Base-by-base conservation (phyloP, 2,329 filamentous ascomycete species). In the Cladophialophora chaetospira region DNA sequence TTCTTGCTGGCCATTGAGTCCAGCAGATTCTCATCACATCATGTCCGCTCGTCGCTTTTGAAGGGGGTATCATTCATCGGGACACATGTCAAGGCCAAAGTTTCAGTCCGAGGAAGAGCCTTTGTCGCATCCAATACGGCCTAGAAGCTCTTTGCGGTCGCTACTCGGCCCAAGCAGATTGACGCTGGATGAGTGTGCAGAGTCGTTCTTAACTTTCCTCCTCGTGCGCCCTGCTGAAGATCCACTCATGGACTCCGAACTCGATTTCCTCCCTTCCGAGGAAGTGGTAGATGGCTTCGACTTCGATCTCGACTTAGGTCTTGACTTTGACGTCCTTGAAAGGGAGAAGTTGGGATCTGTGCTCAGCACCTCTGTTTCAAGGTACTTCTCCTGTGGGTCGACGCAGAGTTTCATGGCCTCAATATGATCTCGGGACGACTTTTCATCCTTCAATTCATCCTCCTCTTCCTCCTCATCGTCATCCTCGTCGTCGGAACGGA, bases 401-500 rank as follows among this genome's bases (percentile, higher is more conserved):
- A 57, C 47, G 44, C 58, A 55, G 40, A 57, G 42, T 21, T 61
- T 55, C 8, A 57, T 35, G 6, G 55, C 23, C 17, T 60, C 57
- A 28, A 63, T 52, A 17, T 52, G 43, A 15, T 50, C 23, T n/a
- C 26, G 38, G 8, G 44, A 33, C 10, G 21, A 23, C 42, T 53
- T 48, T 11, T 52, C 42, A 5, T 48, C 26, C 6, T 26, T 13
- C 4, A 33, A 17, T 8, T 55, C 44, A 10, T 52, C 55, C 15
- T 53, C 44, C n/a, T 84, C 84, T 2, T 82, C 86, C 21, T 55
- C 47, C 23, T 84, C 84, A 2, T 82, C 86, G 19, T 86, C 89
- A 4, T 77, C 88, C 73, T 96, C 91, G 62, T 91, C 90, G 65
- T 97, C 93, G 62, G 90, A 96, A 54, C 94, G 85, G 15, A 85